A percentile compares a stretch with the other conserved stretches of the same genome.
Conservation (phyloP, 148 eudicot genomes). For the Polygonum aviculare region DNA sequence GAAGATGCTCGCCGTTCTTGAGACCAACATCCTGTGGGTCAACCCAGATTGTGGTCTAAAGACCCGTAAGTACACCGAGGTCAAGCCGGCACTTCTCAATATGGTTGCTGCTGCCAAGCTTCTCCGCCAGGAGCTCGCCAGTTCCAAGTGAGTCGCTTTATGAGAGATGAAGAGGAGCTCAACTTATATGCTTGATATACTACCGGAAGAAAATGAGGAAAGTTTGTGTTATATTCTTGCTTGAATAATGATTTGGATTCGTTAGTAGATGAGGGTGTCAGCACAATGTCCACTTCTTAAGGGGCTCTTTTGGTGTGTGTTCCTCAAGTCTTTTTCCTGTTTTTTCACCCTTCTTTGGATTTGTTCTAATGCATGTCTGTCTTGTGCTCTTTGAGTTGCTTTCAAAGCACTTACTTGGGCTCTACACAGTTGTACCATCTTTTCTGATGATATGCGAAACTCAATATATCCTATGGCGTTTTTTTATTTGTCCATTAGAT, state of each 20-base stretch:
- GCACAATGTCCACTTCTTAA: background rate
- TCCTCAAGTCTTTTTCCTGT: background rate
- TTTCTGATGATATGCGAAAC: background rate
- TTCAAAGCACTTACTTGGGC: background rate
- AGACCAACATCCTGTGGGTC: slow-evolving; percentile 29
- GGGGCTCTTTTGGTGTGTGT: background rate
- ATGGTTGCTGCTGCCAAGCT: slow-evolving; percentile 40
- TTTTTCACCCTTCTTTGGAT: background rate
- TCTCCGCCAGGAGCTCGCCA: slow-evolving; percentile 25
- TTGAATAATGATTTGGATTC: background rate
- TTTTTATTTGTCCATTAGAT: too few species aligned
- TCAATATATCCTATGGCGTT: background rate
- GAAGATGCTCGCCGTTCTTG: slow-evolving; percentile 31
- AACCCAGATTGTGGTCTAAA: slow-evolving; percentile 39
- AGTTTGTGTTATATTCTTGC: background rate
- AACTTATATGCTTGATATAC: background rate
- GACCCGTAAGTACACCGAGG: slow-evolving; percentile 32
- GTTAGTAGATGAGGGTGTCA: background rate
- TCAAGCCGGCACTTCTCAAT: slow-evolving; percentile 27
- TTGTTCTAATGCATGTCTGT: background rate
- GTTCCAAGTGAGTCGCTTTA: background rate
- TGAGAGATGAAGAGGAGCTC: background rate
- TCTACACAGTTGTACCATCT: background rate
- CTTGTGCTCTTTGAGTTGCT: background rate
- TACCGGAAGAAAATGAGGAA: background rate